Base-by-base conservation (phyloP, 371 early-diverging fungal genomes). In the Mucor piriformis region DNA sequence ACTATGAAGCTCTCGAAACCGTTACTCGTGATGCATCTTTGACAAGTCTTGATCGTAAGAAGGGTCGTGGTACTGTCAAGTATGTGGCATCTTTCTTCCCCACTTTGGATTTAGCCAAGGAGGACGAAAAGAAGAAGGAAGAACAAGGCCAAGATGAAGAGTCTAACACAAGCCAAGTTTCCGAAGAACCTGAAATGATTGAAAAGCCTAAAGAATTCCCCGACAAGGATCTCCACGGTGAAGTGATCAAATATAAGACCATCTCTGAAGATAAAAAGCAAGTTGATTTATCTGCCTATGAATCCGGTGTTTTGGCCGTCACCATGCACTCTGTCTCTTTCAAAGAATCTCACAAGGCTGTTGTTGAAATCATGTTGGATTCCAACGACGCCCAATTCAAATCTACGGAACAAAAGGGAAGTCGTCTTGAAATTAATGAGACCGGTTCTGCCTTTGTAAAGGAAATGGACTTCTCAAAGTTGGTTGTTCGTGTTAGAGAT, bases 81-180 rank as follows among this genome's bases (percentile, higher is more conserved):
- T 91, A 86, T 62, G 72, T 70, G n/a, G 87, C 87, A 2, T 77
- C 86, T 23, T 92, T 92, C 72, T 72, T 79, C 59, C 92, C 92
- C 1, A 78, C 80, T 0, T 73, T 92, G 64, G 86, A 79, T 51
- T 65, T 88, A 55, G 85, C 86, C 32, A 57, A 70, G 20, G 54
- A 74, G 35, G 51, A 67, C 18, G 44, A 56, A 43, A 55, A 35
- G 43, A 72, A 48, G 50, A 69, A 35, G 49, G 66, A 32, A 27
- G 60, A 57, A 16, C 34, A 64, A 46, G n/a, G 16, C 10, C 40
- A 32, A 46, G 57, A 59, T 10, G 50, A 49, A 15, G 43, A 56
- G 7, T 40, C 48, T 3, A 47, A 58, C 16, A 46, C 32, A 6
- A 67, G 67, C 10, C 59, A 63, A 34, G 54, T 62, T 18, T 70